These are phyloP conservation scores for Suhomyces guaymorum DNA, from an alignment of 1,139 yeast genomes.

Conservation along the genomic window DNA sequence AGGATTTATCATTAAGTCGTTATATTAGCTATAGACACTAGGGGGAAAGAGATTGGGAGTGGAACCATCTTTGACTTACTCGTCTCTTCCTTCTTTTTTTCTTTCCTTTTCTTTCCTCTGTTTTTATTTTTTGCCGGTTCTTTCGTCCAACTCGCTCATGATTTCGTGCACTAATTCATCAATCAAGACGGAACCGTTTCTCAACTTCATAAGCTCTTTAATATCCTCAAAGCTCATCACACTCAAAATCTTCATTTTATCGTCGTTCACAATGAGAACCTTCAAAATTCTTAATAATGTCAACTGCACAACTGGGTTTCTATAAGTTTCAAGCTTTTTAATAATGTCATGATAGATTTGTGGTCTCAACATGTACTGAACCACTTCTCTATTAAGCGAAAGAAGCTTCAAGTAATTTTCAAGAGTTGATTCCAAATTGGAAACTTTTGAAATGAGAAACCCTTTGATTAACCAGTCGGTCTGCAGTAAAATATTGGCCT, in stretches of 20 bases:
- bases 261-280: constrained; percentile 18
- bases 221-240: constrained; percentile 18
- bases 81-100: no score
- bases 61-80: no score
- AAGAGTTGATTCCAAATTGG: constrained; percentile 43
- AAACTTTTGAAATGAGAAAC: constrained; percentile 39
- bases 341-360: constrained; percentile 31
- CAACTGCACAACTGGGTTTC: constrained; percentile 41
- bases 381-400: constrained; percentile 22
- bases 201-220: constrained; percentile 24
- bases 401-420: constrained; percentile 42
- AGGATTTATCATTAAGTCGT: no score
- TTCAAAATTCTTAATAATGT: constrained; percentile 36
- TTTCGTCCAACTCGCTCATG: constrained; percentile 9
- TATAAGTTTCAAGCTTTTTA: constrained; percentile 29
- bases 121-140: background rate
- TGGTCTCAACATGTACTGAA: constrained; percentile 28
- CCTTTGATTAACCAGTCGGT: constrained; percentile 39
- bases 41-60: no score
- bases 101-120: no score
- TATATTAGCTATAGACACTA: no score
- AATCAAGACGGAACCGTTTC: constrained; percentile 36
- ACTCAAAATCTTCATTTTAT: constrained; percentile 16
- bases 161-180: constrained; percentile 39
- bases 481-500: constrained; percentile 31